Conservation (phyloP, 2,329 filamentous ascomycete species). For the Aphanoascus verrucosus region DNA sequence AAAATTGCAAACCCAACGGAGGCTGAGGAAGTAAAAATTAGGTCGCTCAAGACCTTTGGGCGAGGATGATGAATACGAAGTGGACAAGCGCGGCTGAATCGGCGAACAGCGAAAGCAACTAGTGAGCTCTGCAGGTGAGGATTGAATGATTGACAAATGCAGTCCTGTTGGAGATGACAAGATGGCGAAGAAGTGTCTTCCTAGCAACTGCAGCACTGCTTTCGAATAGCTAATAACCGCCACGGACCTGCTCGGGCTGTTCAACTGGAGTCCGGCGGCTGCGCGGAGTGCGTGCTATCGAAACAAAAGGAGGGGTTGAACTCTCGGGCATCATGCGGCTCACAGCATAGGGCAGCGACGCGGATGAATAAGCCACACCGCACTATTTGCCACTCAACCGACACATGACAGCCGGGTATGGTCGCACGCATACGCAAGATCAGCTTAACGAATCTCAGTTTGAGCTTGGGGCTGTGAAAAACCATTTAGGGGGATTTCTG, state of each 20-base stretch:
- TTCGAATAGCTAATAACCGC: too few relatives aligned
- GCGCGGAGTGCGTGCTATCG: too few relatives aligned
- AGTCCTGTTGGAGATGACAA: too few relatives aligned
- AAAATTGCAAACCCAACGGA: slow-evolving; percentile 8
- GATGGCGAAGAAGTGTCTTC: too few relatives aligned
- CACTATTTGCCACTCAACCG: neutral
- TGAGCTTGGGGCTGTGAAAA: neutral
- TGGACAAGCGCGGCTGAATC: slow-evolving; percentile 10
- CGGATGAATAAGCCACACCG: neutral
- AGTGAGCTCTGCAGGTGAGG: too few relatives aligned
- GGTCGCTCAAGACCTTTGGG: neutral
- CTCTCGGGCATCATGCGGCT: neutral
- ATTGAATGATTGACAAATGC: neutral
- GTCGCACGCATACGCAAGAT: too few relatives aligned
- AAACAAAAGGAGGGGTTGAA: neutral
- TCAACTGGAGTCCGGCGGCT: too few relatives aligned
- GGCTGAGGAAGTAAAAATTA: slow-evolving; percentile 2
- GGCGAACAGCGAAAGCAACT: neutral
- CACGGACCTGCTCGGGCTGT: too few relatives aligned
- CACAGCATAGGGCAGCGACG: neutral
- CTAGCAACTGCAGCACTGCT: too few relatives aligned
- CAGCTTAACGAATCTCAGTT: neutral
- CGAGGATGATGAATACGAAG: neutral
- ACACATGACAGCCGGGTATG: too few relatives aligned
- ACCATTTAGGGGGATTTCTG: neutral